These are phyloP conservation scores for Amanita phalloides DNA, from an alignment of 768 basidiomycete genomes.

Conservation along the genomic window DNA sequence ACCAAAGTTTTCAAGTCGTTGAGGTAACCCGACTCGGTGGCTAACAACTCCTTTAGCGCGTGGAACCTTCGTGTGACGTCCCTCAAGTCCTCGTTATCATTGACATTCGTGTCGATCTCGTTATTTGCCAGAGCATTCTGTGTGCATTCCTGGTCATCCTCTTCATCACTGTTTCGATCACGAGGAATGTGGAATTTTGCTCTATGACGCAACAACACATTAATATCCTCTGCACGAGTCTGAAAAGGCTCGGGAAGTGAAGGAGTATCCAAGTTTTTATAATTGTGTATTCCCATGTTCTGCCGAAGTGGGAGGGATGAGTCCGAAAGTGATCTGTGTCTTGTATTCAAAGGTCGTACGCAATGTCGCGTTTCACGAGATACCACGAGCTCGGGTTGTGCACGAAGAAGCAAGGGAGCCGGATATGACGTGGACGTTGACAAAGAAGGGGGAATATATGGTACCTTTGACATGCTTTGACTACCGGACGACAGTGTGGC, in stretches of 20 bases:
- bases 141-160: not conserved
- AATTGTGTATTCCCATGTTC: not conserved
- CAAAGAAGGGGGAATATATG: conserved; percentile 20
- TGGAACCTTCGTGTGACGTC: conserved; percentile 50
- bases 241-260: not conserved
- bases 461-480: conserved; percentile 25
- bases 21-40: conserved; percentile 79
- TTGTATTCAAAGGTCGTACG: not conserved
- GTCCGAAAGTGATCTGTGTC: conserved; percentile 3
- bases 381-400: not conserved
- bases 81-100: conserved; percentile 18
- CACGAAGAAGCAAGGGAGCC: conserved; percentile 20
- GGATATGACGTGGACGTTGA: conserved; percentile 39
- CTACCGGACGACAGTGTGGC: conserved; percentile 47
- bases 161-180: not conserved
- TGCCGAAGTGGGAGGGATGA: not conserved
- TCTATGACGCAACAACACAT: not conserved
- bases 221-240: not conserved
- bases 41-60: conserved; percentile 75
- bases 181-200: not conserved
- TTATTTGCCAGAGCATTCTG: not conserved
- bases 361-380: not conserved
- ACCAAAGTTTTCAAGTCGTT: conserved; percentile 70
- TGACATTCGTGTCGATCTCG: not conserved
- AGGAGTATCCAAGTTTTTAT: not conserved